Percentiles rank a stretch among this genome's conserved stretches.
Evolutionary conservation across 345 rosid genomes (phyloP).

Genomic region (Theobroma cacao): DNA sequence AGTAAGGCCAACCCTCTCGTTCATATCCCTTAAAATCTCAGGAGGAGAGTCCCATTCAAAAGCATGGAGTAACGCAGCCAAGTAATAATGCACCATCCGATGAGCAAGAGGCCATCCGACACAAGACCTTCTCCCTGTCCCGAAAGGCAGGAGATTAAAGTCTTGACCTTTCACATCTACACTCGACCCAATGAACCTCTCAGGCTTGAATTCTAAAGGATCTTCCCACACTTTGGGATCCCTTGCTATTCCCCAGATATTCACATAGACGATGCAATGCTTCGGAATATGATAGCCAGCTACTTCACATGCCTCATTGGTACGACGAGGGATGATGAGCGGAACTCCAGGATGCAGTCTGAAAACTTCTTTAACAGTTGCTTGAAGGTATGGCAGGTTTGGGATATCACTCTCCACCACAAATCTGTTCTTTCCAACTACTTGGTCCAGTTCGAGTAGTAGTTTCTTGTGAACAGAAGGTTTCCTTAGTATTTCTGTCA

Average conservation of each 20-base stretch:
- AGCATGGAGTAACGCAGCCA: conserved; percentile 19
- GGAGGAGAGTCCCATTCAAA: conserved; percentile 15
- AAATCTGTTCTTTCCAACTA: conserved; percentile 35
- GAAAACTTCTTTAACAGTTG: conserved; percentile 34
- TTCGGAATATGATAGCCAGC: conserved; percentile 22
- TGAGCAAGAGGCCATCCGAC: conserved; percentile 29
- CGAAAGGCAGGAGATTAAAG: conserved; percentile 47
- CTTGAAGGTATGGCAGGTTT: conserved; percentile 32
- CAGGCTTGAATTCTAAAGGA: conserved; percentile 20
- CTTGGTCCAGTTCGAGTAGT: conserved; percentile 32
- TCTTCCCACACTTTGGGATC: conserved; percentile 24
- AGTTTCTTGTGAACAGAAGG: conserved; percentile 23
- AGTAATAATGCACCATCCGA: conserved; percentile 19
- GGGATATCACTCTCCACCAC: conserved; percentile 36
- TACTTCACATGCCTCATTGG: conserved; percentile 19
- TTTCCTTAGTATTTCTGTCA: conserved; percentile 28
- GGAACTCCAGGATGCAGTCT: conserved; percentile 16
- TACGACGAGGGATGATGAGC: conserved; percentile 11
- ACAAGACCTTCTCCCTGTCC: conserved; percentile 36
- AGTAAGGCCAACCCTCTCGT: conserved; percentile 12
- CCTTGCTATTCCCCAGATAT: conserved; percentile 21
- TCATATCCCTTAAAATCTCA: background rate
- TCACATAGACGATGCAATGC: conserved; percentile 19
- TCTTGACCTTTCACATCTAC: conserved; percentile 37
- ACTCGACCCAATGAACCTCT: conserved; percentile 9